Base-by-base conservation (phyloP, 2,329 filamentous ascomycete species). In the Xylaria sp. region DNA sequence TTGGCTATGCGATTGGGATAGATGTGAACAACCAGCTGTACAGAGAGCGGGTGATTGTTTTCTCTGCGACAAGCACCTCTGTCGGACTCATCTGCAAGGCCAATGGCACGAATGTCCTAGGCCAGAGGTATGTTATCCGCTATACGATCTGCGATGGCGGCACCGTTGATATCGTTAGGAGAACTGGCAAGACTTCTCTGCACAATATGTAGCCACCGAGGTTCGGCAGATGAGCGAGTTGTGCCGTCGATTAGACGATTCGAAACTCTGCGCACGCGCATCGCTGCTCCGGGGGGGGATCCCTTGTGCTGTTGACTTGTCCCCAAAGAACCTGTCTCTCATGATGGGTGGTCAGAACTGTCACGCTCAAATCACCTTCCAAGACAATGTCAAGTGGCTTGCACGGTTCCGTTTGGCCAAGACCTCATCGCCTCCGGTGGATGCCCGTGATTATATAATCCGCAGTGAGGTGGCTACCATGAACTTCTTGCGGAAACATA, bases 331-430 rank as follows among this genome's bases (percentile, higher is more conserved):
- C 17, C 56, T 76, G 4, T 72, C 70, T n/a, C 36, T 54, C 4
- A 76, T 75, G 72, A 76, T 75, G 71, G 74, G 76, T 24, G 69
- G 73, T 0, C 71, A 76, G 50, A 77, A 76, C 48, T 76, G 72
- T 36, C 74, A 78, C 68, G 72, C 72, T 4, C 73, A 76, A 5
- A 67, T 78, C n/a, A 64, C n/a, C 4, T 78, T 78, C 51, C n/a
- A 62, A n/a, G 76, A 78, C 32, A 64, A 67, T 3, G 69, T 76
- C 1, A 54, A 54, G 7, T 77, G 73, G 74, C 69, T 78, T 17
- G 75, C 71, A 1, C 73, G 76, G 9, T 74, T 77, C 65, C 69
- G 72, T 6, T 70, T 76, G 0, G 4, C 50, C 12, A 72, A 55
- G 3, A 56, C 69, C 1, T 60, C 60, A 5, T 72, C 73, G n/a